Percentiles rank a stretch among this genome's conserved stretches.
phyloP scores from a whole-genome alignment of 1,139 yeast species.

The Pichia sp. region DNA sequence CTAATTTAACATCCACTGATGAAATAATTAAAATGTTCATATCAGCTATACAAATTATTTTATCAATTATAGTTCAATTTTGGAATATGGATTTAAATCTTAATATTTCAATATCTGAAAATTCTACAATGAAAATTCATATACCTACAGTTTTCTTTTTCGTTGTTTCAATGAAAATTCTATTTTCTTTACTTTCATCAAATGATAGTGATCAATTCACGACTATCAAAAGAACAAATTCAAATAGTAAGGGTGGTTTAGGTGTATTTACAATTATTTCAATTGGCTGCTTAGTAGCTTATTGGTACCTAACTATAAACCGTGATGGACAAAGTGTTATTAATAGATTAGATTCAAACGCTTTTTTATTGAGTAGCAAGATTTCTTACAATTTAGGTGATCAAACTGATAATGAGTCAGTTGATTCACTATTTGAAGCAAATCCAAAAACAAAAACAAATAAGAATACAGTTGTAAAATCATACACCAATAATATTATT shows the following conservation, averaged over 20 bases:
- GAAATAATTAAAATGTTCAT: conserved; percentile 11
- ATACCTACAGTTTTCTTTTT: conserved; percentile 21
- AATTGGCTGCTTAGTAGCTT: background rate
- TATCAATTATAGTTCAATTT: conserved; percentile 8
- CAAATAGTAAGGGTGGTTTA: background rate
- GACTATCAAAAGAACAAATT: background rate
- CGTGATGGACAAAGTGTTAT: background rate
- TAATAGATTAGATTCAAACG: background rate
- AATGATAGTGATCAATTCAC: background rate
- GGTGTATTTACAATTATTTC: background rate
- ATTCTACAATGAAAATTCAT: conserved; percentile 21
- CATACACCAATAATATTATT: background rate
- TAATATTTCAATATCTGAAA: conserved; percentile 19
- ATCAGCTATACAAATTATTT: conserved; percentile 2
- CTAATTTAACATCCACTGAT: background rate
- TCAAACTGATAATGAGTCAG: background rate
- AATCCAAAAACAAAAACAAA: background rate
- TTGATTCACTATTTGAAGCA: background rate
- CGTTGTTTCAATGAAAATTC: conserved; percentile 6
- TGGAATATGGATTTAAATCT: conserved; percentile 26
- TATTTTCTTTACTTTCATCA: conserved; percentile 1
- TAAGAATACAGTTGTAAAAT: background rate
- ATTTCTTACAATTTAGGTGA: background rate
- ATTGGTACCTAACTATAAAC: background rate
- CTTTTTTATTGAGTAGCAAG: background rate